Percentiles rank a stretch among this genome's conserved stretches.
phyloP scores from a whole-genome alignment of 1,139 yeast genomes.

The Yamadazyma spencermartinsiae region DNA sequence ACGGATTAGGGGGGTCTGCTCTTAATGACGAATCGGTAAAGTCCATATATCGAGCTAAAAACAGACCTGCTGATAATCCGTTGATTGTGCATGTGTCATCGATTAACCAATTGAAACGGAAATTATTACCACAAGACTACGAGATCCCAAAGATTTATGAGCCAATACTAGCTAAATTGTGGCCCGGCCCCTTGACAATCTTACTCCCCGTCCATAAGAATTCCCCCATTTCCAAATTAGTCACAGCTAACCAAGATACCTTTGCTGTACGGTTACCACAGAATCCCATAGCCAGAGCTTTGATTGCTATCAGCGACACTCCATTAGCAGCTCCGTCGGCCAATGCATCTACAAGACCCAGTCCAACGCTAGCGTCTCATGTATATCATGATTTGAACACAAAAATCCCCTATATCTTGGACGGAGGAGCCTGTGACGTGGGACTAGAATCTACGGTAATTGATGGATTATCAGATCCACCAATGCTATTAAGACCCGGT shows the following conservation, averaged over 20 bases:
- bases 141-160: slow-evolving; percentile 67
- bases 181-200: slow-evolving; percentile 98
- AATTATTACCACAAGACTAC: slow-evolving; percentile 46
- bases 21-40: slow-evolving; percentile 69
- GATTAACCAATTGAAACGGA: slow-evolving; percentile 62
- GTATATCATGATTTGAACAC: slow-evolving; percentile 79
- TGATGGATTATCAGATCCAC: slow-evolving; percentile 84
- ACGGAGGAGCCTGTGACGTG: slow-evolving; percentile 88
- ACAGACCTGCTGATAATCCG: slow-evolving; percentile 94
- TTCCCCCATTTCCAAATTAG: slow-evolving; percentile 63
- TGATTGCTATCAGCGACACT: slow-evolving; percentile 80
- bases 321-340: slow-evolving; percentile 99
- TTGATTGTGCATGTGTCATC: slow-evolving; percentile 87
- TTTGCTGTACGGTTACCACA: slow-evolving; percentile 89
- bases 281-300: slow-evolving; percentile 87
- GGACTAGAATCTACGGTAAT: slow-evolving; percentile 95
- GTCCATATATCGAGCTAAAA: slow-evolving; percentile 81
- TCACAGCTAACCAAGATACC: slow-evolving; percentile 85
- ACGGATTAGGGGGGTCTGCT: slow-evolving; percentile 92
- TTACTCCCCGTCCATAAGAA: slow-evolving; percentile 62
- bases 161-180: slow-evolving; percentile 62
- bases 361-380: slow-evolving; percentile 87
- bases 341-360: slow-evolving; percentile 91
- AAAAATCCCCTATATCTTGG: slow-evolving; percentile 79
- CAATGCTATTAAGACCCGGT: slow-evolving; percentile 89